Conservation (phyloP, 306 rosid species). For the Cicer yamashitae region DNA sequence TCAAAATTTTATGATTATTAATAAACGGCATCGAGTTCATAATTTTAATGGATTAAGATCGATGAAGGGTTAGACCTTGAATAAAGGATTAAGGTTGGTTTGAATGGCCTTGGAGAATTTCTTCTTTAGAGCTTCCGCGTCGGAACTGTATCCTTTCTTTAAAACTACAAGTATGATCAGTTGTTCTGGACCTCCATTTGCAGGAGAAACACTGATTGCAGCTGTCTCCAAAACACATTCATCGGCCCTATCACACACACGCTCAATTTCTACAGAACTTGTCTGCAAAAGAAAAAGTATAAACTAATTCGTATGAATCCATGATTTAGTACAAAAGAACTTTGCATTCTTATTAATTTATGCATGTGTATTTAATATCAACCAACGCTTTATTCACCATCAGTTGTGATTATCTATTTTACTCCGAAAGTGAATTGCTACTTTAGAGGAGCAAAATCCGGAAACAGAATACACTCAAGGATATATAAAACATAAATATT, state of each 20-base stretch:
- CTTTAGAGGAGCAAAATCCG: background rate
- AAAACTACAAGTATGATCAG: conserved; percentile 68
- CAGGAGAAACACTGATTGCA: conserved; percentile 71
- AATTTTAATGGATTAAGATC: background rate
- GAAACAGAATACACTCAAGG: background rate
- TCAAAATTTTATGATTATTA: background rate
- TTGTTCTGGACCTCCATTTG: conserved; percentile 81
- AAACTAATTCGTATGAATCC: background rate
- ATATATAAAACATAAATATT: background rate
- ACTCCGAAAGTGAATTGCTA: background rate
- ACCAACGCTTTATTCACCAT: background rate
- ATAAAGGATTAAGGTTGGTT: conserved; percentile 83
- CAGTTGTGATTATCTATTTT: background rate
- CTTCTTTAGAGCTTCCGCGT: conserved; percentile 57
- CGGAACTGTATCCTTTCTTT: conserved; percentile 57
- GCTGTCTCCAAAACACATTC: conserved; percentile 79
- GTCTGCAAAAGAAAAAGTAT: conserved; percentile 54
- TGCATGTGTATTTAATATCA: background rate
- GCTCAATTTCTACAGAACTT: conserved; percentile 86
- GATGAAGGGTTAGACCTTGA: conserved; percentile 60
- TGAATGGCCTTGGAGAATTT: conserved; percentile 77
- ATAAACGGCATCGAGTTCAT: background rate
- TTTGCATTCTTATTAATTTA: too few species aligned
- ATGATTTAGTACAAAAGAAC: background rate
- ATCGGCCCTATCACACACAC: conserved; percentile 72